Base-by-base conservation (phyloP, 331 rosid genomes). In the Dryas integrifolia region DNA sequence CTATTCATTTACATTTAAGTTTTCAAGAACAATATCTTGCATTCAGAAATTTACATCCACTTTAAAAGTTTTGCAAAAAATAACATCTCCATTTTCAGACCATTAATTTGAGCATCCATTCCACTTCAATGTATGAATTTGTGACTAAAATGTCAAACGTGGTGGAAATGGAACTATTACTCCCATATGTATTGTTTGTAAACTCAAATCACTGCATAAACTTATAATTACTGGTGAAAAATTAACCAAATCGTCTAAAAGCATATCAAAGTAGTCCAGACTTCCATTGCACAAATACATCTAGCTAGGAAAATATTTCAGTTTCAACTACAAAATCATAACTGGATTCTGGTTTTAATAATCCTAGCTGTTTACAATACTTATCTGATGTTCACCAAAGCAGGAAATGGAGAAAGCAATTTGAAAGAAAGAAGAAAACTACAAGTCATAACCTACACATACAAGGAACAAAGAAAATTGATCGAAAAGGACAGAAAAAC, bases 51-150 rank as follows among this genome's bases (percentile, higher is more conserved):
- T 65, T 48, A 43, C 9, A 43, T 16, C 67, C 35, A 43, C 4
- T n/a, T 41, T n/a, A 8, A 24, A 62, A 50, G 15, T 62, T 62
- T 41, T 6, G 7, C 35, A 8, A 41, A 41, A 44, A 64, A 43
- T 18, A 43, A 4, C 9, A n/a, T 3, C 70, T 47, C 30, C 57
- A 66, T 2, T 66, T 66, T 24, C 14, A 11, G 3, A 2, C 21
- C 38, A 45, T 67, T 53, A 48, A 21, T 67, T 48, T 67, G 24
- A 67, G 24, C 58, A 67, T 21, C 56, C 15, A 49, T 7, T 51
- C 43, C 58, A 48, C 14, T 65, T 67, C 24, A 47, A 67, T 8
- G 2, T 6, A 26, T 0, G 44, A 2, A 48, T 48, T 24, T 6
- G 9, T 35, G 7, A 26, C 45, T 9, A 47, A 1, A 9, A 67